Evolutionary conservation across 78 protist species (phyloP), one percentile per base, ranked within the genome.

Genomic region (Dictyostelium firmibasis): DNA sequence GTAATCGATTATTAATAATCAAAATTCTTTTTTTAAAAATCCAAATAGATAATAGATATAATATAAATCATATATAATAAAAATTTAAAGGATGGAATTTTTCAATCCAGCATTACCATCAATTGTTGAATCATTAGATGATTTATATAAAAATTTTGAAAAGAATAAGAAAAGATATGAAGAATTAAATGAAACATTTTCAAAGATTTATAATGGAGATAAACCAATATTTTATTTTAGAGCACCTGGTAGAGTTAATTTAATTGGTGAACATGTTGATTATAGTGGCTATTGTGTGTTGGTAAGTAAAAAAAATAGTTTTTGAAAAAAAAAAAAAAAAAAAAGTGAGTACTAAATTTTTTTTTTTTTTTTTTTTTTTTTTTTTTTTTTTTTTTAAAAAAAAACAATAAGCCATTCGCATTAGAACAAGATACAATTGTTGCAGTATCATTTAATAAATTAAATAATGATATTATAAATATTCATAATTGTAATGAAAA

Each of bases 211-310:
- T 41, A 67, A 78, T 89, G 84, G 84, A 11, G 93, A 87, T 75
- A 64, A n/a, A 70, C 94, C 94, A 20, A 10, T 62, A 11, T 81
- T 75, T 64, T 89, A 78, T 33, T 89, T 92, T 83, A 85, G 95
- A 69, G 95, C 95, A 11, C 95, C 95, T 10, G 96, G 96, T 29
- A 60, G 96, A 47, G 96, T 93, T 10, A 93, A 93, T 57, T 72
- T 93, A 62, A 93, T 93, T 41, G 96, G 96, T 84, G 96, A 93
- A 62, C 96, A 93, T 62, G 89, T 93, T 16, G 96, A 93, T 41
- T 93, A 93, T 41, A 69, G 87, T 75, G 96, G 96, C 20, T 93
- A 85, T 72, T 85, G 92, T 35, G 96, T 93, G 57, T 75, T 93
- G 7, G 95, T 91, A 87, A 44, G 92, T 72, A 69, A n/a, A 11